phyloP scores from a whole-genome alignment of 768 basidiomycete genomes.

The Zangia roseola region DNA sequence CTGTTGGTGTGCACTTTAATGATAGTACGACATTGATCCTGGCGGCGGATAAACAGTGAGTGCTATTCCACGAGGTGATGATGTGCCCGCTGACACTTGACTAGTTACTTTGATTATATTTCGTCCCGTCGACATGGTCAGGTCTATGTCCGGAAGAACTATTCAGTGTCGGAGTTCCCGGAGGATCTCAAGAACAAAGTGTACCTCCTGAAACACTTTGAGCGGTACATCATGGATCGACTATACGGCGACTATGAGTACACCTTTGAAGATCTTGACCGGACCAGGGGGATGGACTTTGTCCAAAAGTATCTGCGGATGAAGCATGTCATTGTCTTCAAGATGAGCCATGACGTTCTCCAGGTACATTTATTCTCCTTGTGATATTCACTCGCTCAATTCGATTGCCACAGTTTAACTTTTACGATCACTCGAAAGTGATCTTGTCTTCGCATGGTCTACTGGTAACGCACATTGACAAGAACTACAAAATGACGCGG shows the following conservation, averaged over 20 bases:
- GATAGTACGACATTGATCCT: slow-evolving; percentile 88
- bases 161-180: slow-evolving; percentile 69
- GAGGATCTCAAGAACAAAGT: slow-evolving; percentile 87
- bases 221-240: slow-evolving; percentile 90
- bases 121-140: slow-evolving; percentile 63
- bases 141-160: slow-evolving; percentile 69
- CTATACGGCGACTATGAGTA: slow-evolving; percentile 85
- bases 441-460: slow-evolving; percentile 81
- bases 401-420: slow-evolving; percentile 76
- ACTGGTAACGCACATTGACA: slow-evolving; percentile 87
- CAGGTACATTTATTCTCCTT: slow-evolving; percentile 60
- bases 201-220: slow-evolving; percentile 91
- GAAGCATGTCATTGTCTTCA: slow-evolving; percentile 97
- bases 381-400: background rate
- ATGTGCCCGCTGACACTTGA: background rate
- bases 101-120: slow-evolving; percentile 88
- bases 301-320: slow-evolving; percentile 93
- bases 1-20: slow-evolving; percentile 94
- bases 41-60: slow-evolving; percentile 84
- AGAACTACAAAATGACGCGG: slow-evolving; percentile 74
- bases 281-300: slow-evolving; percentile 89
- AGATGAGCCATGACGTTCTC: slow-evolving; percentile 92
- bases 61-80: background rate
- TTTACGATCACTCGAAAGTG: slow-evolving; percentile 95
- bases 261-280: slow-evolving; percentile 65